phyloP scores from a whole-genome alignment of 2,329 filamentous ascomycete species.

The Ophiostoma angusticollis region DNA sequence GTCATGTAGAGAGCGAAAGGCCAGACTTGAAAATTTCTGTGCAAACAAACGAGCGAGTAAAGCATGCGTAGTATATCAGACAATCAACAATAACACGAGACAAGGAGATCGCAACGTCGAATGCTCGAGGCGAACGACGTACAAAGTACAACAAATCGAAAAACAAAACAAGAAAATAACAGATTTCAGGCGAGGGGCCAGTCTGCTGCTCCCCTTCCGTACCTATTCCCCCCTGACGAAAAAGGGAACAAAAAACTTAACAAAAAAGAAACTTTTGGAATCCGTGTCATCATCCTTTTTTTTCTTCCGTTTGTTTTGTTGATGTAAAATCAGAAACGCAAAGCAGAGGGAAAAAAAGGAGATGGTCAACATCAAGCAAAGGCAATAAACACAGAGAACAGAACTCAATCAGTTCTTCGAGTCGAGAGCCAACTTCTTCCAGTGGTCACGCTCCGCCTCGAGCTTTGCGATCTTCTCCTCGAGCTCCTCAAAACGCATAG shows the following conservation, averaged over 20 bases:
- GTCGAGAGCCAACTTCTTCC: constrained; percentile 44
- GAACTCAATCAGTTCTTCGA: constrained; percentile 18
- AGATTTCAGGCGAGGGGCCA: background rate
- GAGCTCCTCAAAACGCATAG: constrained; percentile 59
- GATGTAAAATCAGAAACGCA: background rate
- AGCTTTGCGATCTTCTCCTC: constrained; percentile 62
- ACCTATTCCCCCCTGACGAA: no score
- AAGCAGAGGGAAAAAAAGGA: background rate
- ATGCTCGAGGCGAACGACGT: background rate
- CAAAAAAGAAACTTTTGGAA: constrained; percentile 1
- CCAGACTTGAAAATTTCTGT: no score
- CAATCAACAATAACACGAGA: no score
- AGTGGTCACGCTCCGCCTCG: constrained; percentile 51
- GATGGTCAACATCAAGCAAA: background rate
- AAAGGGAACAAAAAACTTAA: background rate
- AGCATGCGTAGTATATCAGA: no score
- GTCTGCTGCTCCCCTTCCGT: constrained; percentile 8
- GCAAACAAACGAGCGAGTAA: no score
- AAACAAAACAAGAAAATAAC: background rate
- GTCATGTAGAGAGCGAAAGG: no score
- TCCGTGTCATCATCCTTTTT: constrained; percentile 5
- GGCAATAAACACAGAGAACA: constrained; percentile 9
- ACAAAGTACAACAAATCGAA: background rate
- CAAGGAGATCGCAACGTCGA: no score
- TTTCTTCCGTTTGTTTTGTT: background rate